Conservation (phyloP, 2,329 filamentous ascomycete species). For the Cercospora sp. region DNA sequence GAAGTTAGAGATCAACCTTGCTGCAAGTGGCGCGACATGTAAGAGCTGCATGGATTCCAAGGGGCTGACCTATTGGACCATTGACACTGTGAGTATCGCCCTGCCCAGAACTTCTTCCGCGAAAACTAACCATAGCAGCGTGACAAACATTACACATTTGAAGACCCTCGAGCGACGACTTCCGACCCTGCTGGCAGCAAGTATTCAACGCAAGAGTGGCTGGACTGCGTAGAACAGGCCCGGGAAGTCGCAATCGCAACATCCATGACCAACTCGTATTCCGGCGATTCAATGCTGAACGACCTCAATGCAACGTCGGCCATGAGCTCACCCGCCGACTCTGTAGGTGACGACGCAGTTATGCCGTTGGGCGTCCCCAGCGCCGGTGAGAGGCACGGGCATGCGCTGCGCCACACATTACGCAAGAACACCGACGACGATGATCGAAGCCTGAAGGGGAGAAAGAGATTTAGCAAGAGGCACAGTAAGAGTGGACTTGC, state of each 20-base stretch:
- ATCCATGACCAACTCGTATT: slow-evolving; percentile 61
- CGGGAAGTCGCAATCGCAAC: slow-evolving; percentile 78
- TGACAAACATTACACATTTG: slow-evolving; percentile 88
- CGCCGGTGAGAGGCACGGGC: slow-evolving; percentile 26
- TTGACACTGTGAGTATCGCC: slow-evolving; percentile 77
- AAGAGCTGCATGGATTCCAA: slow-evolving; percentile 81
- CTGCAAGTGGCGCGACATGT: slow-evolving; percentile 74
- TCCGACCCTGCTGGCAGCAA: slow-evolving; percentile 64
- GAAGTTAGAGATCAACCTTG: slow-evolving; percentile 86
- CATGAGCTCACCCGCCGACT: slow-evolving; percentile 75
- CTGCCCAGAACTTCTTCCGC: background rate
- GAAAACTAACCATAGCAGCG: slow-evolving; percentile 53
- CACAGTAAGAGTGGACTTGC: slow-evolving; percentile 94
- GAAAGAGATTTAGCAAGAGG: slow-evolving; percentile 79
- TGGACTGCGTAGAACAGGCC: slow-evolving; percentile 82
- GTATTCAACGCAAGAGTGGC: slow-evolving; percentile 82
- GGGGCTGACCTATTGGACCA: slow-evolving; percentile 81
- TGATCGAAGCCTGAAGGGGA: slow-evolving; percentile 43
- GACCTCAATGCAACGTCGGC: slow-evolving; percentile 45
- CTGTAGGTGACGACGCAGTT: slow-evolving; percentile 58
- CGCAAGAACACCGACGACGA: slow-evolving; percentile 39
- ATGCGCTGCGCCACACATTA: slow-evolving; percentile 37
- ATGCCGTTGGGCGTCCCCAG: slow-evolving; percentile 36
- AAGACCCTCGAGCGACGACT: slow-evolving; percentile 77
- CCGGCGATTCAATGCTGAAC: slow-evolving; percentile 51